Percentiles rank a stretch among this genome's conserved stretches.
Evolutionary conservation across 1,139 yeast genomes (phyloP).

Genomic region (Lodderomyces parapsilosis): DNA sequence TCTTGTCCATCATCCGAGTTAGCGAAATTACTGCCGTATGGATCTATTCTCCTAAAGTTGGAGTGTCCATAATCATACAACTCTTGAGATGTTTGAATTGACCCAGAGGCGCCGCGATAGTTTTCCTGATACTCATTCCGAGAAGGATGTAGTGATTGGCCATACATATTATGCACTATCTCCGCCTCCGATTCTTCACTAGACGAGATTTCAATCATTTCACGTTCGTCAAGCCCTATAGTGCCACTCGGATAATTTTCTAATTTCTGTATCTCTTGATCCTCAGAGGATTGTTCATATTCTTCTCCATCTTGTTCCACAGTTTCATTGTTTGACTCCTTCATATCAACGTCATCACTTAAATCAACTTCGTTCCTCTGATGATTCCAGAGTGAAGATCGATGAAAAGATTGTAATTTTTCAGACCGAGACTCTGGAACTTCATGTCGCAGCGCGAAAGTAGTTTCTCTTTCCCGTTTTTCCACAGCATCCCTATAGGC

Average conservation of each 20-base stretch:
- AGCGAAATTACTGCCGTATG: not conserved
- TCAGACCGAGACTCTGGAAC: conserved; percentile 1
- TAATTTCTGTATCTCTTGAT: not conserved
- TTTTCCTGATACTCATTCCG: not conserved
- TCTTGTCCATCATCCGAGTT: not conserved
- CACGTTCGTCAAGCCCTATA: not conserved
- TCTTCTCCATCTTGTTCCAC: conserved; percentile 7
- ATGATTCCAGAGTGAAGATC: not conserved
- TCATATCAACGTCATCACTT: conserved; percentile 9
- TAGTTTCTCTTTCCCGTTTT: not conserved
- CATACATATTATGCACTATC: conserved; percentile 9
- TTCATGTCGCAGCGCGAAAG: too few relatives aligned
- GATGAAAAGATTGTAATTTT: not conserved
- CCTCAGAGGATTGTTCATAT: too few relatives aligned
- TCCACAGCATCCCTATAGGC: conserved; percentile 16
- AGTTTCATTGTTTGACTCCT: conserved; percentile 12
- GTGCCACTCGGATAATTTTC: not conserved
- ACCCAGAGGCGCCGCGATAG: not conserved
- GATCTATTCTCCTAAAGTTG: not conserved
- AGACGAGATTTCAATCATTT: conserved; percentile 11
- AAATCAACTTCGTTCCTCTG: conserved; percentile 10
- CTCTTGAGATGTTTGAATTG: too few relatives aligned
- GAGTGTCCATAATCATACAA: not conserved
- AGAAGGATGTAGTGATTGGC: not conserved
- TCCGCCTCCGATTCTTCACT: conserved; percentile 11